phyloP scores from a whole-genome alignment of 768 basidiomycete genomes.

The Lactarius psammicola region DNA sequence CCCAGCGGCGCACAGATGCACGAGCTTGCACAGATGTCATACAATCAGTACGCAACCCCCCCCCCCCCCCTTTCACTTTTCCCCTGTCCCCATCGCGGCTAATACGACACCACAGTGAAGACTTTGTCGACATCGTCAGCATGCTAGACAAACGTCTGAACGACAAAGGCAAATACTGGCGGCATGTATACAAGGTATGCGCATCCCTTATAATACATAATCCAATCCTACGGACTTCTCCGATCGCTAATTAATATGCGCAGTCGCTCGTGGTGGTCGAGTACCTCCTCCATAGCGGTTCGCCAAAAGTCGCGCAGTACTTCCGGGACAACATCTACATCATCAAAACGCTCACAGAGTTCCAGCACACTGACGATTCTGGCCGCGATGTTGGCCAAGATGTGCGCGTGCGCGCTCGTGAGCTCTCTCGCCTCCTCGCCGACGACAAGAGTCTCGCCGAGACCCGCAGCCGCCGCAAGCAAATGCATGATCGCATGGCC shows the following conservation, averaged over 20 bases:
- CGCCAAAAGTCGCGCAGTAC: conserved; percentile 94
- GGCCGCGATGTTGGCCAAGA: conserved; percentile 94
- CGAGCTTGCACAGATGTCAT: conserved; percentile 92
- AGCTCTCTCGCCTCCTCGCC: conserved; percentile 86
- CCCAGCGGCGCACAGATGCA: conserved; percentile 97
- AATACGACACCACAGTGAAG: conserved; percentile 48
- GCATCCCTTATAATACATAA: background rate
- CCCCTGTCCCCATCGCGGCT: conserved; percentile 30
- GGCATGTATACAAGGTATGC: conserved; percentile 94
- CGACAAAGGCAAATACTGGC: conserved; percentile 99
- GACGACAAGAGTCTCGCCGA: conserved; percentile 77
- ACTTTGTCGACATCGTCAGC: conserved; percentile 98
- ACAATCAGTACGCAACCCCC: conserved; percentile 90
- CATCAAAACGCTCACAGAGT: conserved; percentile 97
- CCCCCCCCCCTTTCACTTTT: background rate
- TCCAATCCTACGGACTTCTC: background rate
- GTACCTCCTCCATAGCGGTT: conserved; percentile 90
- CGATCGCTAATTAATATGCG: background rate
- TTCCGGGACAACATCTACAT: conserved; percentile 95
- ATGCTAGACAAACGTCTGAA: conserved; percentile 96
- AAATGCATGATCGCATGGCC: conserved; percentile 91
- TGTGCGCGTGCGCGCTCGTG: conserved; percentile 93
- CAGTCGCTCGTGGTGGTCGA: conserved; percentile 88
- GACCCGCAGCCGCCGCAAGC: conserved; percentile 72
- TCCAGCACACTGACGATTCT: conserved; percentile 91